Base-by-base conservation (phyloP, 2,329 filamentous ascomycete species). In the Phyllosticta citriasiana region DNA sequence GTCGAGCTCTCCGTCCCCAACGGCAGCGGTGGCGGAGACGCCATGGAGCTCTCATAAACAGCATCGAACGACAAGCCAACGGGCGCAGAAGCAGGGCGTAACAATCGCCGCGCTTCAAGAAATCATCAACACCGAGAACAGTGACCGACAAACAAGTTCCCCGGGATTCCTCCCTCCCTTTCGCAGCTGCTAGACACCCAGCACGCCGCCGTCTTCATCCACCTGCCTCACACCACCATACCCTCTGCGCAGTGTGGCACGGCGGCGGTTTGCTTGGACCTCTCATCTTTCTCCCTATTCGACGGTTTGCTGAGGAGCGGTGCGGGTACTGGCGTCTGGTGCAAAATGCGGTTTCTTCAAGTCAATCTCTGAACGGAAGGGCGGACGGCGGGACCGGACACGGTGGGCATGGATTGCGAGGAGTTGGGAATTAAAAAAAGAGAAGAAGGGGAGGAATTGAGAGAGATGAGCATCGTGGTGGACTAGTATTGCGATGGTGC, bases 1-100 rank as follows among this genome's bases (percentile, higher is more conserved):
- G 93, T 96, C 27, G 88, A 86, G 64, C 85, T 97, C 69, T 72
- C 75, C 3, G 70, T 73, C 60, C 70, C 74, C 3, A 81, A 83
- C 68, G 86, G 82, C 47, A 63, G 63, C 30, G 59, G 59, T 10
- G 71, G 70, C 33, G 65, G 62, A 26, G 87, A 89, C 73, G 83
- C 82, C 1, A 89, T 89, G 87, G 87, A 89, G 66, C 78, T 86
- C 55, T 86, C 84, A 61, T 86, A 76, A 66, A 57, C 40, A 22
- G 12, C 4, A 12, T 30, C 27, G 27, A 30, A 6, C 27, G 27
- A 30, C 27, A 30, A 4, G 27, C 27, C 27, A 30, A 30, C 27
- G 27, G 27, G 27, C 27, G 27, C 27, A 30, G 27, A 30, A 30
- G 27, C 27, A 30, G 27, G 27, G 27, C 27, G 4, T 6, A 4